Evolutionary conservation across 2,329 filamentous ascomycete genomes (phyloP), one percentile per base, ranked within the genome.

Genomic region (Pestalotiopsis fici): DNA sequence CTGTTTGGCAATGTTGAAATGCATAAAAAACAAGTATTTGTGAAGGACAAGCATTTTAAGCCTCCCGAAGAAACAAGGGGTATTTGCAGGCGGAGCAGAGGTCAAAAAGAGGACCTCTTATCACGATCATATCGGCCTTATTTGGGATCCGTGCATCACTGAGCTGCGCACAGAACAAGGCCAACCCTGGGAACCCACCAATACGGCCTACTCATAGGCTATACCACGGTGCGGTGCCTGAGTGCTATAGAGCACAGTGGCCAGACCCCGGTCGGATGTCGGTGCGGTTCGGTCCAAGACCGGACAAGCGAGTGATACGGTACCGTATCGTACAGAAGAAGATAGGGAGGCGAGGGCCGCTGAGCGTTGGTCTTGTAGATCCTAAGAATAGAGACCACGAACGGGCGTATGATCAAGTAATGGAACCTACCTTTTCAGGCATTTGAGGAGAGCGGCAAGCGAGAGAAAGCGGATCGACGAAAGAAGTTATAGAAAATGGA

Each of bases 361-460:
- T 35, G 31, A 35, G 31, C 31, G 31, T 35, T 21, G n/a, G 57
- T 15, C 31, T n/a, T 25, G 57, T 35, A 60, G n/a, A 21, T 31
- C 31, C 27, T 60, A 60, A 31, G 27, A 31, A 35, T 60, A 60
- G 57, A 31, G 57, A 60, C 57, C 57, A 60, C 57, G 57, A 35
- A 31, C 37, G 57, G 27, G 31, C 27, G 57, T 60, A 60, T 39
- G 57, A 60, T 60, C 28, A 37, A 21, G 28, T 21, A 28, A 60
- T 60, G 31, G 15, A 9, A 60, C 57, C 27, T 60, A 37, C 57
- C 57, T 37, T n/a, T 60, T 60, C 57, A 60, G 57, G 57, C 28
- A 60, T 18, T 31, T 31, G 55, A 57, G 15, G 23, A 27, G 13
- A 25, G n/a, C 13, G 21, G 55, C 27, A 57, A 21, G 55, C 55